These are phyloP conservation scores for Discostella stelligeroides DNA, from an alignment of 108 stramenopile species.

Conservation along the genomic window DNA sequence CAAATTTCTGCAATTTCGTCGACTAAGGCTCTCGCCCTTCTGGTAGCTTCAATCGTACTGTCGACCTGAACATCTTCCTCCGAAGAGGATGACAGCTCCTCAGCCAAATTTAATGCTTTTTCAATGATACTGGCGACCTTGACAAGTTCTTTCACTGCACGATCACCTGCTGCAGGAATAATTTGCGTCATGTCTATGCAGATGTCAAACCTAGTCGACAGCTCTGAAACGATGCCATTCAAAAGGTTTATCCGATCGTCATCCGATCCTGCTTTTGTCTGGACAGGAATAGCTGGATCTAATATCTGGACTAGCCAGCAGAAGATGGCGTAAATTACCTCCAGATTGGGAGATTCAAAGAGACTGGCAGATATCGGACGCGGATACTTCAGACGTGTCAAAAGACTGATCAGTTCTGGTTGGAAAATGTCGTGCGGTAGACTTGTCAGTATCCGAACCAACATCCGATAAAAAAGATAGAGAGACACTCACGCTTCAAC, in stretches of 20 bases:
- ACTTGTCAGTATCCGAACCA: neutral
- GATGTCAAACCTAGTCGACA: conserved; percentile 53
- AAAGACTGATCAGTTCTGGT: conserved; percentile 69
- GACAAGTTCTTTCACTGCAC: conserved; percentile 78
- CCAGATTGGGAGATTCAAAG: conserved; percentile 80
- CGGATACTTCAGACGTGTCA: conserved; percentile 79
- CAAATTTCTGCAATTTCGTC: conserved; percentile 31
- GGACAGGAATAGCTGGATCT: conserved; percentile 62
- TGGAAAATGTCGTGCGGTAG: neutral
- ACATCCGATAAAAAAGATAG: neutral
- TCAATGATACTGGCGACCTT: conserved; percentile 67
- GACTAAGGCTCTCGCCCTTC: conserved; percentile 20
- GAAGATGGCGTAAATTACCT: conserved; percentile 72
- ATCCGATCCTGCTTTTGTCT: conserved; percentile 71
- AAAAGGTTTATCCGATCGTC: conserved; percentile 81
- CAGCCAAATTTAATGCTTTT: conserved; percentile 39
- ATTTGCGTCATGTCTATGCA: conserved; percentile 70
- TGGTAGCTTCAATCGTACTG: neutral
- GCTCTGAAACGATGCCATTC: conserved; percentile 41
- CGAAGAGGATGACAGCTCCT: conserved; percentile 5
- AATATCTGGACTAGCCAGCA: conserved; percentile 84
- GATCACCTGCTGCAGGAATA: conserved; percentile 81
- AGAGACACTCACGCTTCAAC: neutral
- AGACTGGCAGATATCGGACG: conserved; percentile 69
- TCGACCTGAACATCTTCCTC: conserved; percentile 12